phyloP scores from a whole-genome alignment of 2,329 filamentous ascomycete species.

The Tolypocladium pustulatum region DNA sequence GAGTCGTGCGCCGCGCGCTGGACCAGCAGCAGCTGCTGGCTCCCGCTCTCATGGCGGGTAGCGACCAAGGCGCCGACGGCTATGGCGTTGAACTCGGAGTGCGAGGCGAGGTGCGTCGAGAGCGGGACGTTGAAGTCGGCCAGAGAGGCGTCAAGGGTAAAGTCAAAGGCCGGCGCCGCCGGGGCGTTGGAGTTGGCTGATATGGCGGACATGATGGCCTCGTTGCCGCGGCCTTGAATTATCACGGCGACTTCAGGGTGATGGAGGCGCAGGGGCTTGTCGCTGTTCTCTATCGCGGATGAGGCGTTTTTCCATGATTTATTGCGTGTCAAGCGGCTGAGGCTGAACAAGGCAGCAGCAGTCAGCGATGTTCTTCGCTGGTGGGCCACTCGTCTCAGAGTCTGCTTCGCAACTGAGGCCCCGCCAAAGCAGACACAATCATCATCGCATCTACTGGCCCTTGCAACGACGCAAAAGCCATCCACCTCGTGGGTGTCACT shows the following conservation, averaged over 20 bases:
- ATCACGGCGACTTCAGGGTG: neutral
- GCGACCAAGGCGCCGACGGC: slow-evolving; percentile 17
- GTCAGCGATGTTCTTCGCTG: neutral
- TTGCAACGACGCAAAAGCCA: too few relatives aligned
- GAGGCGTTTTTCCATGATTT: neutral
- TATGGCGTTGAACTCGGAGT: slow-evolving; percentile 8
- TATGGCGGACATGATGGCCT: neutral
- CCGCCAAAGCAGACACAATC: neutral
- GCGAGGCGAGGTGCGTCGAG: neutral
- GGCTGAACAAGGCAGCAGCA: neutral
- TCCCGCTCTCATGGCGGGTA: slow-evolving; percentile 1
- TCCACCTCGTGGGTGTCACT: too few relatives aligned
- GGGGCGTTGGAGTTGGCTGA: neutral
- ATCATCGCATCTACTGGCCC: too few relatives aligned
- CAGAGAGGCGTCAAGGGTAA: slow-evolving; percentile 3
- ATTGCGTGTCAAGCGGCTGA: neutral
- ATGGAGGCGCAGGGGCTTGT: neutral
- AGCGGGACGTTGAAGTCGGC: slow-evolving; percentile 1
- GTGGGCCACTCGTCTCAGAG: neutral
- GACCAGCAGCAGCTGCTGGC: slow-evolving; percentile 13
- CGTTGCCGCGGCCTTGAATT: neutral
- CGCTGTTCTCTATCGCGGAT: neutral
- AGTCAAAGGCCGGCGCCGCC: neutral
- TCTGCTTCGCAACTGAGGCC: too few relatives aligned
- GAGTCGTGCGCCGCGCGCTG: slow-evolving; percentile 27